Conservation (phyloP, 2,329 filamentous ascomycete genomes). For the Pseudogymnoascus sp. region DNA sequence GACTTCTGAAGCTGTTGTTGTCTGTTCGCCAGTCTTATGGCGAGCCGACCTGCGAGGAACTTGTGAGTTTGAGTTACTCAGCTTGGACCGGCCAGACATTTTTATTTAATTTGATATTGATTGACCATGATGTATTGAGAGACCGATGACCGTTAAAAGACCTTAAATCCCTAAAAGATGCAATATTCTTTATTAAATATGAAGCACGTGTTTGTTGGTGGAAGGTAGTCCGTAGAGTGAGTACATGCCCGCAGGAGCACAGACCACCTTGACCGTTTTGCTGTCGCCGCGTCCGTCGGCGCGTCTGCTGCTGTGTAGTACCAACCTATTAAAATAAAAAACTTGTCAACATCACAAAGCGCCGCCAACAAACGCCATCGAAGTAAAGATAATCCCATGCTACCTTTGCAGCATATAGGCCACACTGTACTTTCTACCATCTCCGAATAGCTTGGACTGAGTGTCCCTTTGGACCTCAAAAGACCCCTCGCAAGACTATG, state of each 20-base stretch:
- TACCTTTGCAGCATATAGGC: background rate
- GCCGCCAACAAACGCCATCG: conserved; percentile 2
- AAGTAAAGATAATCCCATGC: background rate
- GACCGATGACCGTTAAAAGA: background rate
- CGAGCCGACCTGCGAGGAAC: background rate
- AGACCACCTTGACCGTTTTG: background rate
- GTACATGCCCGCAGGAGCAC: background rate
- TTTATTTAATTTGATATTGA: background rate
- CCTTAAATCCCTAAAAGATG: background rate
- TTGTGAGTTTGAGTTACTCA: conserved; percentile 4
- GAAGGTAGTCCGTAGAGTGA: background rate
- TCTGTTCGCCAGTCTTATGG: background rate
- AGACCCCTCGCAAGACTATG: conserved; percentile 20
- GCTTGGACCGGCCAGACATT: conserved; percentile 1
- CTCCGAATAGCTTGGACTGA: conserved; percentile 6
- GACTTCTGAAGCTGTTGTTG: background rate
- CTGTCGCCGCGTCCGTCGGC: conserved; percentile 6
- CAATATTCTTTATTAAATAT: background rate
- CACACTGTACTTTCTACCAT: background rate
- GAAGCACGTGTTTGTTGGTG: background rate
- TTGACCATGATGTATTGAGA: background rate
- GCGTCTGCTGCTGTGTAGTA: background rate
- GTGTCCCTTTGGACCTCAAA: conserved; percentile 1
- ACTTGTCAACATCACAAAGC: conserved; percentile 1
- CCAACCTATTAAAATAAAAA: conserved; percentile 1